Base-by-base conservation (phyloP, 1,284 basidiomycete genomes). In the Fomitiporia mediterranea region DNA sequence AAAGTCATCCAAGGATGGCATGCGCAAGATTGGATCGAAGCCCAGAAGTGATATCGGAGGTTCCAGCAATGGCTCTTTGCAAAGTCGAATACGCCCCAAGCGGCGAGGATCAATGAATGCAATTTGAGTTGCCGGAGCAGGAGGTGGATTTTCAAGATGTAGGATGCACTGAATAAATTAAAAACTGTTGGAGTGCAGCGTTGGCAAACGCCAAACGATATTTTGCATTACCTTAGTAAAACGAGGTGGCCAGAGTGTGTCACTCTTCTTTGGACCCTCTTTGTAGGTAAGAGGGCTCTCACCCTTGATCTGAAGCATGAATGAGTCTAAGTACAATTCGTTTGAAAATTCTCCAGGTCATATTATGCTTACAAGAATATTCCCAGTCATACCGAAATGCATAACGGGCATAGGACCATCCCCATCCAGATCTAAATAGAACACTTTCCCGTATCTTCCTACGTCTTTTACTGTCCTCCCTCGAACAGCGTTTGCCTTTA, bases 301-400 rank as follows among this genome's bases (percentile, higher is more conserved):
- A 0, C 88, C 89, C 67, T 80, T 83, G 7, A 90, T 72, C 83
- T 89, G 15, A 19, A 19, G 32, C 15, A 42, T 7, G 19, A 25
- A 34, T 19, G 19, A 19, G n/a, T 39, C n/a, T 15, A 32, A 39
- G 47, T 13, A 37, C 11, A 28, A 28, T 50, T 50, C 2, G 21
- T 28, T 25, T 27, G 47, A 13, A 34, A 51, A 51, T 23, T 9
- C 19, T 19, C 34, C 21, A 30, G n/a, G 28, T 53, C 32, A 32
- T 51, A 28, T 15, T n/a, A 17, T 46, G 59, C 68, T 55, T 60
- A 86, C 86, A 72, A 88, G 83, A 35, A 92, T 74, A 82, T 85
- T 84, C 7, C 89, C 89, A 2, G 88, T 91, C 89, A 91, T 91
- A 1, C 89, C 89, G 62, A 91, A 89, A 66, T 91, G 89, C 56